Evolutionary conservation across 768 basidiomycete genomes (phyloP).

Genomic region (Udeniomyces megalosporus): DNA sequence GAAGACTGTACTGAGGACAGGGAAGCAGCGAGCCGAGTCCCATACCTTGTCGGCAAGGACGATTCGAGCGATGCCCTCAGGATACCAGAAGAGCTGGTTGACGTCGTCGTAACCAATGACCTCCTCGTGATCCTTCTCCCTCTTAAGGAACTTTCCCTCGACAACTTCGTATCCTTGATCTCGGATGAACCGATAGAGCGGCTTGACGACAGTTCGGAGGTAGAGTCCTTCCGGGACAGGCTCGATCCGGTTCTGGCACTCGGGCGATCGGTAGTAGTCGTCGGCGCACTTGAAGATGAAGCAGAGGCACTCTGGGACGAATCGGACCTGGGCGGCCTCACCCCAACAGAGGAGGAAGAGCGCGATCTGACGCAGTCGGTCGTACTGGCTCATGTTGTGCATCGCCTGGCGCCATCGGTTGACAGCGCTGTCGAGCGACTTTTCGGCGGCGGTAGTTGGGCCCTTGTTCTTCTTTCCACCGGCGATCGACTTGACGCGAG

Average conservation of each 20-base stretch:
- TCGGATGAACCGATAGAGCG: constrained; percentile 86
- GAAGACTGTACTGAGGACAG: neutral
- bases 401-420: constrained; percentile 93
- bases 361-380: constrained; percentile 88
- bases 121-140: constrained; percentile 79
- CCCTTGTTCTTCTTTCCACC: constrained; percentile 30
- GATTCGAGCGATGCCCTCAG: constrained; percentile 90
- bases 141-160: constrained; percentile 83
- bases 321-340: constrained; percentile 92
- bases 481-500: constrained; percentile 64
- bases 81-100: constrained; percentile 99
- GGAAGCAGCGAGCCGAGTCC: neutral
- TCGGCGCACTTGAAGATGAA: constrained; percentile 99
- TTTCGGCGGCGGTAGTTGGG: constrained; percentile 41
- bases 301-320: constrained; percentile 88
- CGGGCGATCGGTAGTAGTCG: constrained; percentile 97
- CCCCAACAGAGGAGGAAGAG: constrained; percentile 94
- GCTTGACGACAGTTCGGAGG: constrained; percentile 74
- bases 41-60: constrained; percentile 69
- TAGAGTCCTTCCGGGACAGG: constrained; percentile 93
- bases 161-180: constrained; percentile 96
- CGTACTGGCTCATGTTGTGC: constrained; percentile 98
- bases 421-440: constrained; percentile 71
- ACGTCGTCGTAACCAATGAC: constrained; percentile 99
- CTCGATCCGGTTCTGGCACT: constrained; percentile 83